Conservation (phyloP, 2,329 filamentous ascomycete genomes). For the Fusarium torulosum region DNA sequence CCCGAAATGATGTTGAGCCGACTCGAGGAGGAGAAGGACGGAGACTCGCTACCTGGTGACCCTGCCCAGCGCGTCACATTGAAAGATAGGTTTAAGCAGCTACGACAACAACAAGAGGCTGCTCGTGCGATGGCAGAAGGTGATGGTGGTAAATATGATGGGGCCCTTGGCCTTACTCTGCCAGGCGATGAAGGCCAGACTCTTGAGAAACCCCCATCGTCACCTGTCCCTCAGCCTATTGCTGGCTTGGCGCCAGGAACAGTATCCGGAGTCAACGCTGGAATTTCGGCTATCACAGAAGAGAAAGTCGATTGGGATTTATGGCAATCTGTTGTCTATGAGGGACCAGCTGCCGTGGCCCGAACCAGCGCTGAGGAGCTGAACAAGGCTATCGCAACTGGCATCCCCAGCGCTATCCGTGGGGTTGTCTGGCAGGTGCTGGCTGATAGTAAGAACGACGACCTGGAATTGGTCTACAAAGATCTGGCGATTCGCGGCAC, state of each 20-base stretch:
- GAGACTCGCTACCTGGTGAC: slow-evolving; percentile 58
- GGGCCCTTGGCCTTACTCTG: slow-evolving; percentile 40
- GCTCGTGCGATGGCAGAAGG: slow-evolving; percentile 62
- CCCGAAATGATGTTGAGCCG: slow-evolving; percentile 82
- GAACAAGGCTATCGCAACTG: slow-evolving; percentile 89
- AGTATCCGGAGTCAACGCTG: slow-evolving; percentile 82
- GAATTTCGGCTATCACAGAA: slow-evolving; percentile 77
- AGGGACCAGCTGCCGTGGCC: slow-evolving; percentile 89
- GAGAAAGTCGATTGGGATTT: slow-evolving; percentile 96
- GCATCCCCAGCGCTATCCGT: slow-evolving; percentile 93
- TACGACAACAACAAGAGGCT: slow-evolving; percentile 80
- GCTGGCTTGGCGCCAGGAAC: slow-evolving; percentile 84
- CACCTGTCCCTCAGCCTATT: slow-evolving; percentile 74
- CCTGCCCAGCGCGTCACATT: slow-evolving; percentile 71
- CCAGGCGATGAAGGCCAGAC: slow-evolving; percentile 46
- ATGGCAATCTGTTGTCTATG: slow-evolving; percentile 96
- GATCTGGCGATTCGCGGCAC: slow-evolving; percentile 85
- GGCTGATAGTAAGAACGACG: slow-evolving; percentile 93
- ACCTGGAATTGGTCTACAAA: slow-evolving; percentile 87
- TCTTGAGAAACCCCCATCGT: slow-evolving; percentile 53
- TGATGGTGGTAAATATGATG: slow-evolving; percentile 64
- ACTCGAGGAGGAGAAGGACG: slow-evolving; percentile 78
- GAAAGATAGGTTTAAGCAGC: slow-evolving; percentile 82
- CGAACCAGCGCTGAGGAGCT: slow-evolving; percentile 90
- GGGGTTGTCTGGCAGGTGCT: slow-evolving; percentile 99